Conservation (phyloP, 805 yeast species). For the Wickerhamiella azyma region DNA sequence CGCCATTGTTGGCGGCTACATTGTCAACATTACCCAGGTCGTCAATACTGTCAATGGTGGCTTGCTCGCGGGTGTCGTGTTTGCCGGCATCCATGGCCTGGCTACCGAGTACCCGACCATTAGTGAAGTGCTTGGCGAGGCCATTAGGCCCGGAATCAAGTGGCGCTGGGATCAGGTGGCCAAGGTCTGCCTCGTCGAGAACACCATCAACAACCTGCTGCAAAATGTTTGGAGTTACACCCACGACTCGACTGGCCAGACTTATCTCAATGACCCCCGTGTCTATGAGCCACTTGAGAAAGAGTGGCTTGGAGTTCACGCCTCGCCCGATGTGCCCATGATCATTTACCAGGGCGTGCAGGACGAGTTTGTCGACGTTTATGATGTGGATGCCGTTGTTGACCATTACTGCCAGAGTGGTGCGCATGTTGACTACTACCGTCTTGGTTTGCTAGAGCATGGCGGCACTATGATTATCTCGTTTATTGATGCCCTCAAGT, state of each 20-base stretch:
- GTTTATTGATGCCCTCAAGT: neutral
- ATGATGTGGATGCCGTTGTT: conserved; percentile 13
- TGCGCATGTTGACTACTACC: conserved; percentile 14
- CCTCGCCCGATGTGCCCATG: conserved; percentile 11
- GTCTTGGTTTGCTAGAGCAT: neutral
- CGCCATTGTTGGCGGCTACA: conserved; percentile 11
- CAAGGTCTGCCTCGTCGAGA: conserved; percentile 12
- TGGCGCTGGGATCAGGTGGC: conserved; percentile 12
- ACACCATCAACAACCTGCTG: conserved; percentile 11
- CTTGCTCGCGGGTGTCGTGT: conserved; percentile 18
- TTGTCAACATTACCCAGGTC: conserved; percentile 16
- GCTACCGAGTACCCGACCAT: conserved; percentile 20
- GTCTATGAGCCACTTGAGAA: conserved; percentile 12
- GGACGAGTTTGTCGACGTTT: conserved; percentile 18
- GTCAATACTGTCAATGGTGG: conserved; percentile 13
- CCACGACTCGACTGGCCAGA: conserved; percentile 9
- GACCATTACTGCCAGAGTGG: conserved; percentile 18
- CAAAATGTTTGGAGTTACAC: conserved; percentile 15
- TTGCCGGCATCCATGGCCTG: conserved; percentile 21
- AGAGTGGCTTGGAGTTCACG: conserved; percentile 16
- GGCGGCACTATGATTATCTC: neutral
- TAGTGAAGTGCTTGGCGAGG: conserved; percentile 10
- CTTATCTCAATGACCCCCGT: conserved; percentile 9
- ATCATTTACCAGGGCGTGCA: conserved; percentile 21
- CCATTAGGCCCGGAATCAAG: conserved; percentile 10